Base-by-base conservation (phyloP, 345 rosid species). In the Eucalyptus polybractea region DNA sequence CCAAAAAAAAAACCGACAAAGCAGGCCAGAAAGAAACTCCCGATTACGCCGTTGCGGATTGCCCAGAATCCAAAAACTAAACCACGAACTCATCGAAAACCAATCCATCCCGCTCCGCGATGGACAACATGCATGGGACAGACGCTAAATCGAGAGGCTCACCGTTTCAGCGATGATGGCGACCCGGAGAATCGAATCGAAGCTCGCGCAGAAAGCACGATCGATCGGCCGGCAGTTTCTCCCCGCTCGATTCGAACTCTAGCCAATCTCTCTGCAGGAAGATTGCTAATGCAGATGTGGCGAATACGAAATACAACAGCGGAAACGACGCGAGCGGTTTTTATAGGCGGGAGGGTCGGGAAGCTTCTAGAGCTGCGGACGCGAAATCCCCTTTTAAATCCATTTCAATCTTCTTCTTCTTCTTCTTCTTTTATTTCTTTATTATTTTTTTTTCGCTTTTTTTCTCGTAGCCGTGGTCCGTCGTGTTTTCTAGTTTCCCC, bases 311-410 rank as follows among this genome's bases (percentile, higher is more conserved):
- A 4, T 14, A 4, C 3, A 2, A 2, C 6, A 0, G 21, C 1
- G 6, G 9, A 10, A 14, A 8, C 13, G 31, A 4, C 7, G 37
- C 47, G 2, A 1, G 60, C 44, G 21, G 86, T 31, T 1, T 1
- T 50, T 91, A 90, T 87, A 90, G 58, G 54, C n/a, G 10, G 62
- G 81, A 7, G 50, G 45, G 72, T 50, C 10, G 53, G 29, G 97
- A 96, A 95, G 95, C 88, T 95, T 96, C 97, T 92, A 89, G 96
- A 95, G 91, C 86, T 7, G 85, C 94, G 96, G 96, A 93, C 93
- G 91, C 88, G 87, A 92, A 50, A 65, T 62, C 42, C 37, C 27
- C 17, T 53, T 72, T 89, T 37, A 88, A 94, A 88, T 92, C 89
- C 87, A 16, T 76, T 90, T 65, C 14, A 88, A 92, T 91, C 24